These are phyloP conservation scores for Fusarium sp. DNA, from an alignment of 2,329 filamentous ascomycete genomes.

Conservation along the genomic window DNA sequence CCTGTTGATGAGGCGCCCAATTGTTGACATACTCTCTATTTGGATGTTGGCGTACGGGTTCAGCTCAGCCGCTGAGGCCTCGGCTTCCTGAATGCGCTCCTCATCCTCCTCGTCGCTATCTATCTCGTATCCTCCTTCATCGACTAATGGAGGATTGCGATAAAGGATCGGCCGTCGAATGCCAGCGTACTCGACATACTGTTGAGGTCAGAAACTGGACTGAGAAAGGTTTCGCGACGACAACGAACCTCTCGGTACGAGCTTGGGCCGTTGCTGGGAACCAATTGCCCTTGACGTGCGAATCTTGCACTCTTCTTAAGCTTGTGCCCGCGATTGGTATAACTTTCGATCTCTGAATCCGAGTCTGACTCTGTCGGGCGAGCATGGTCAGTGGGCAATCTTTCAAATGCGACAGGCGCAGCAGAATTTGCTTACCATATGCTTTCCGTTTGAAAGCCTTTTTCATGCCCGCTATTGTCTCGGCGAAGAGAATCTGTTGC, in stretches of 20 bases:
- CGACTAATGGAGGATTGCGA: conserved; percentile 75
- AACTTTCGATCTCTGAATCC: conserved; percentile 74
- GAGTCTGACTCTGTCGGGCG: conserved; percentile 74
- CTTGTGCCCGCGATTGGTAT: conserved; percentile 80
- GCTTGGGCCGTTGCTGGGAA: conserved; percentile 70
- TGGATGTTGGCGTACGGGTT: conserved; percentile 79
- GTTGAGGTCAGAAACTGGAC: conserved; percentile 41
- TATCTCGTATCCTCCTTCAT: conserved; percentile 81
- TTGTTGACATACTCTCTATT: conserved; percentile 68
- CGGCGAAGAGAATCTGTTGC: conserved; percentile 70
- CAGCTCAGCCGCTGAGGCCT: conserved; percentile 70
- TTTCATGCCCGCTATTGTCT: conserved; percentile 74
- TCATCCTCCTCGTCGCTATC: conserved; percentile 78
- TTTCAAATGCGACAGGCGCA: conserved; percentile 5
- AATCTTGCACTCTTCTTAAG: conserved; percentile 79
- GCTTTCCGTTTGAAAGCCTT: conserved; percentile 71
- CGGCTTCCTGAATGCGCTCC: conserved; percentile 67
- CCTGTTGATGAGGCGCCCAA: conserved; percentile 9
- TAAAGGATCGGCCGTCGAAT: conserved; percentile 77
- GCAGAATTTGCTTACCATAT: conserved; percentile 59
- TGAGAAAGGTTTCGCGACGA: conserved; percentile 12
- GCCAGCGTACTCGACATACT: conserved; percentile 79
- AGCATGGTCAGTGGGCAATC: conserved; percentile 34
- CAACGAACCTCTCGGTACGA: conserved; percentile 73
- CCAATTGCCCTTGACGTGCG: conserved; percentile 74